Conservation (phyloP, 768 basidiomycete genomes). For the Auricularia sp. region DNA sequence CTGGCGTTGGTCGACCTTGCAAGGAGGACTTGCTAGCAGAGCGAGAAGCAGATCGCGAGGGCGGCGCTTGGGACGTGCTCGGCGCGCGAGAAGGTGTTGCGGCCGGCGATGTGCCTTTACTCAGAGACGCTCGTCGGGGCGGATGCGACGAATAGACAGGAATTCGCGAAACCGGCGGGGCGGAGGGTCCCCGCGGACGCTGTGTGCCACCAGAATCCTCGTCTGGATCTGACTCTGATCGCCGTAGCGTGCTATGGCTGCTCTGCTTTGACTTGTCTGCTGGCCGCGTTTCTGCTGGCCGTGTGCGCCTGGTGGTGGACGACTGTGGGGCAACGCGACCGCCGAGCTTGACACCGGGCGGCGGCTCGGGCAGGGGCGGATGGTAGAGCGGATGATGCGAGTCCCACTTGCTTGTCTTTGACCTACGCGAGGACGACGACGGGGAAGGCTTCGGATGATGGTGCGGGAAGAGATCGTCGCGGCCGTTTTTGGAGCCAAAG, state of each 20-base stretch:
- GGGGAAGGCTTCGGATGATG: constrained; percentile 2
- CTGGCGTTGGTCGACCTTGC: not conserved
- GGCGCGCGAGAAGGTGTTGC: not conserved
- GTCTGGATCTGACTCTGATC: constrained; percentile 45
- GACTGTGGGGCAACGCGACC: constrained; percentile 13
- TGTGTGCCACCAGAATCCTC: constrained; percentile 22
- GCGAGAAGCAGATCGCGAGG: constrained; percentile 1
- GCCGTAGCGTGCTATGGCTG: constrained; percentile 18
- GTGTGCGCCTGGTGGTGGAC: constrained; percentile 4
- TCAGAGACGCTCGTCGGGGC: constrained; percentile 1
- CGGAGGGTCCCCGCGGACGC: constrained; percentile 14
- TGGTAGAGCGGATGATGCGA: constrained; percentile 68
- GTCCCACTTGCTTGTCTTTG: constrained; percentile 42
- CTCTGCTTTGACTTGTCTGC: constrained; percentile 19
- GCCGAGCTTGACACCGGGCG: constrained; percentile 67
- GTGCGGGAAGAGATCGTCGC: constrained; percentile 3
- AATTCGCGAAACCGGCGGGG: constrained; percentile 8
- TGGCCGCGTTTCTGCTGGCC: not conserved
- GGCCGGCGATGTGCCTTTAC: not conserved
- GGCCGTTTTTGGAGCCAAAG: constrained; percentile 2
- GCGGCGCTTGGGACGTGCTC: not conserved
- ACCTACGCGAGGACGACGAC: constrained; percentile 3
- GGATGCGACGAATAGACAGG: constrained; percentile 1
- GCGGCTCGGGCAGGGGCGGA: constrained; percentile 75
- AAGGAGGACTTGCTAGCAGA: not conserved